Conservation (phyloP, 768 basidiomycete genomes). For the Mycena latifolia region DNA sequence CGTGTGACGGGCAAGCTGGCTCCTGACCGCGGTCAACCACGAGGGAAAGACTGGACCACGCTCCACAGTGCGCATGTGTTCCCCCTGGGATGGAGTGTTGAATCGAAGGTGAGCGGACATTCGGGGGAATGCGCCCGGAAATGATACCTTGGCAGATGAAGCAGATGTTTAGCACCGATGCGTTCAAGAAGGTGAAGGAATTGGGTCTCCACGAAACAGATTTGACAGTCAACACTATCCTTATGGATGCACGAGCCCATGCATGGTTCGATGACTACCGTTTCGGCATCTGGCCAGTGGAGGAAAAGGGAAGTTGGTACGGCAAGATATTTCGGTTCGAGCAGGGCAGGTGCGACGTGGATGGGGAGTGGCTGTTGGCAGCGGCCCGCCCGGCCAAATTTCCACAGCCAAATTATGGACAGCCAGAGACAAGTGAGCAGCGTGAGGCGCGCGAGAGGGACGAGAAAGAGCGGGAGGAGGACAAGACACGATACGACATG, state of each 20-base stretch:
- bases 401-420: conserved; percentile 2
- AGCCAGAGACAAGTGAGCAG: conserved; percentile 13
- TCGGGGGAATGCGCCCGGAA: neutral
- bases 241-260: conserved; percentile 19
- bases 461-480: conserved; percentile 22
- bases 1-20: conserved; percentile 18
- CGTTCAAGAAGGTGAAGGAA: conserved; percentile 4
- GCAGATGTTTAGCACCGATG: too few relatives aligned
- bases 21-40: conserved; percentile 3
- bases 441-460: too few relatives aligned
- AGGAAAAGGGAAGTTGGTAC: conserved; percentile 3
- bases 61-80: conserved; percentile 22
- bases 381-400: conserved; percentile 4
- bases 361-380: conserved; percentile 21
- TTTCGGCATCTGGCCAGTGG: conserved; percentile 23
- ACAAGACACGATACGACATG: conserved; percentile 16
- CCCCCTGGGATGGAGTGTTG: conserved; percentile 9
- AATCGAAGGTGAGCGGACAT: neutral
- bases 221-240: neutral
- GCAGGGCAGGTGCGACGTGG: too few relatives aligned
- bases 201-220: neutral
- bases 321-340: conserved; percentile 24
- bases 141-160: neutral
- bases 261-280: too few relatives aligned
- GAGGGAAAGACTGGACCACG: conserved; percentile 15